Conservation (phyloP, 2,329 filamentous ascomycete genomes). For the Berkeleyomyces basicola region DNA sequence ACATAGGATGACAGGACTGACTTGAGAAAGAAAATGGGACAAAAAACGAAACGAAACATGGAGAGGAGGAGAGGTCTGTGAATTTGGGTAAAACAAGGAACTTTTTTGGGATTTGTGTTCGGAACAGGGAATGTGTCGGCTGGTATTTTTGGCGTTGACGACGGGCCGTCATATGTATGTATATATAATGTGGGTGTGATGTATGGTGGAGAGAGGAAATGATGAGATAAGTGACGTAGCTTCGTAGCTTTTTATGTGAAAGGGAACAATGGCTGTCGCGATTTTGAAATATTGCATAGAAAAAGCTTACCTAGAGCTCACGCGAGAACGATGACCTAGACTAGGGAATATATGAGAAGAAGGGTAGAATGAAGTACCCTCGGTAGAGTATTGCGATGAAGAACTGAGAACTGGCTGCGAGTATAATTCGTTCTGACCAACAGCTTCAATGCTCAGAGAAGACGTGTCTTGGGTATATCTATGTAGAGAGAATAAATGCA, state of each 20-base stretch:
- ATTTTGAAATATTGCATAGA: conserved; percentile 15
- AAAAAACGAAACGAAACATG: background rate
- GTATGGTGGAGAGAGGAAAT: background rate
- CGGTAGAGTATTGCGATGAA: conserved; percentile 32
- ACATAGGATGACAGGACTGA: conserved; percentile 1
- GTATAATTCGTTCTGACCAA: conserved; percentile 29
- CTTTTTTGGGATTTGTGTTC: background rate
- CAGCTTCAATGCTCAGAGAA: conserved; percentile 35
- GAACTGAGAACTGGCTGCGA: conserved; percentile 31
- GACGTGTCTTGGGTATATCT: conserved; percentile 41
- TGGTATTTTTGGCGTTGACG: background rate
- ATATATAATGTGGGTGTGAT: background rate
- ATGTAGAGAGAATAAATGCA: conserved; percentile 11
- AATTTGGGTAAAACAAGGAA: background rate
- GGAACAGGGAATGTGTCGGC: background rate
- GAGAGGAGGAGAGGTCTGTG: background rate
- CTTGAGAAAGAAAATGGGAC: background rate
- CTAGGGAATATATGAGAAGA: conserved; percentile 29
- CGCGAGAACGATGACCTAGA: conserved; percentile 37
- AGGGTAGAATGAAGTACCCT: conserved; percentile 33
- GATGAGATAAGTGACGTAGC: background rate
- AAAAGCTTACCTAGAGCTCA: conserved; percentile 33
- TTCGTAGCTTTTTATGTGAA: background rate
- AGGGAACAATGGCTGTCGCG: background rate
- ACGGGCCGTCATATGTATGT: background rate